Evolutionary conservation across 1,284 basidiomycete species (phyloP).

Genomic region (Austropuccinia psidii): DNA sequence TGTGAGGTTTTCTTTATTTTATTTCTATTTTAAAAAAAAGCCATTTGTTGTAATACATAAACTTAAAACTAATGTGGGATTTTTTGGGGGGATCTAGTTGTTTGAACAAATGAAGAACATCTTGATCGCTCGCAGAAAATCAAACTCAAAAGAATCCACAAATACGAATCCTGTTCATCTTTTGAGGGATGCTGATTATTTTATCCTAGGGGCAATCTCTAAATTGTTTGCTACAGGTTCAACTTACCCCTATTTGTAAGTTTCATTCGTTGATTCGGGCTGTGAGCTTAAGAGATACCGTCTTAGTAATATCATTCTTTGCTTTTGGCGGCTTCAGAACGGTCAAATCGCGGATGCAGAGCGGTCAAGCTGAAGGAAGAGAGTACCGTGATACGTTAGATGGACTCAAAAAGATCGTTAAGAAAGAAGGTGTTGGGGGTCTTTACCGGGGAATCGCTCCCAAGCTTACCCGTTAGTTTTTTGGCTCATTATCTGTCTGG

Average conservation of each 20-base stretch:
- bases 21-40: neutral
- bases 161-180: no score
- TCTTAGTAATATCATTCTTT: conserved; percentile 44
- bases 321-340: conserved; percentile 49
- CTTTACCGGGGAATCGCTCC: conserved; percentile 31
- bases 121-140: conserved; percentile 57
- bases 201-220: conserved; percentile 75
- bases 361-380: conserved; percentile 58
- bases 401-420: conserved; percentile 25
- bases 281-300: conserved; percentile 48
- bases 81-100: conserved; percentile 55
- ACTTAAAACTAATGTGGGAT: neutral
- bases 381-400: conserved; percentile 53
- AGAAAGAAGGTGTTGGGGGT: conserved; percentile 30
- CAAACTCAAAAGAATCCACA: conserved; percentile 46
- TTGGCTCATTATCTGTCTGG: neutral
- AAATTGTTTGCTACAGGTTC: conserved; percentile 56
- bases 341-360: conserved; percentile 72
- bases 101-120: conserved; percentile 81
- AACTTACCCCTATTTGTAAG: conserved; percentile 43
- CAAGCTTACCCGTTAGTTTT: conserved; percentile 19
- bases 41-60: neutral
- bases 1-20: conserved; percentile 41
- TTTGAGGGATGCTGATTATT: conserved; percentile 76
- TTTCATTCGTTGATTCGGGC: conserved; percentile 49